Evolutionary conservation across 2,329 filamentous ascomycete genomes (phyloP).

Genomic region (Xylaria sp.): DNA sequence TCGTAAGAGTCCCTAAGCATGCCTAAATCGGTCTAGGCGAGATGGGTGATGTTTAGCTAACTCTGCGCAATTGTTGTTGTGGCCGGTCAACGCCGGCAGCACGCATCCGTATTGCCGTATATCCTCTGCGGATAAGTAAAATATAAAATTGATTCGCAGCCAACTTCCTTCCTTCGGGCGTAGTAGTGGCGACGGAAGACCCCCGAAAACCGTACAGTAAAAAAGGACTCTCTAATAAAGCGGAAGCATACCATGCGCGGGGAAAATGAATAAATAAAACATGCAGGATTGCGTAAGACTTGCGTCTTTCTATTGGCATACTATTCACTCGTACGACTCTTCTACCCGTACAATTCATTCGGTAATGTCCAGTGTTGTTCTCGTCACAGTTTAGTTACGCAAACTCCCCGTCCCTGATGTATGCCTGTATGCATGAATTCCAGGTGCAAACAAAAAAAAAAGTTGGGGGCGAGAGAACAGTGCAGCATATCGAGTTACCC

Average conservation of each 20-base stretch:
- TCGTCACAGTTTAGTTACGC: slow-evolving; percentile 18
- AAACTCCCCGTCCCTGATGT: slow-evolving; percentile 18
- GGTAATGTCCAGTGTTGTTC: slow-evolving; percentile 3
- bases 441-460: background rate
- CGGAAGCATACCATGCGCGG: background rate
- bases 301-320: slow-evolving; percentile 16
- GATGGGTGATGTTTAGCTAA: no score
- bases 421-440: slow-evolving; percentile 14
- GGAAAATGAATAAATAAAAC: background rate
- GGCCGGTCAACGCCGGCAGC: no score
- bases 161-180: no score
- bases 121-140: no score
- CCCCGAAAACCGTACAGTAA: background rate
- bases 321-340: slow-evolving; percentile 6
- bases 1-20: no score
- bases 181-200: background rate
- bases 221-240: background rate
- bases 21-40: no score
- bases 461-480: background rate
- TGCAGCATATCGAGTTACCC: slow-evolving; percentile 14
- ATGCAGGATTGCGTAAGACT: background rate
- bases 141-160: no score
- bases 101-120: no score
- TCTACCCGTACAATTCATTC: slow-evolving; percentile 20
- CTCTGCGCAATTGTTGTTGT: no score